A percentile compares a stretch with the other conserved stretches of the same genome.
Evolutionary conservation across 768 basidiomycete species (phyloP).

Genomic region (Suillus cothurnatus): DNA sequence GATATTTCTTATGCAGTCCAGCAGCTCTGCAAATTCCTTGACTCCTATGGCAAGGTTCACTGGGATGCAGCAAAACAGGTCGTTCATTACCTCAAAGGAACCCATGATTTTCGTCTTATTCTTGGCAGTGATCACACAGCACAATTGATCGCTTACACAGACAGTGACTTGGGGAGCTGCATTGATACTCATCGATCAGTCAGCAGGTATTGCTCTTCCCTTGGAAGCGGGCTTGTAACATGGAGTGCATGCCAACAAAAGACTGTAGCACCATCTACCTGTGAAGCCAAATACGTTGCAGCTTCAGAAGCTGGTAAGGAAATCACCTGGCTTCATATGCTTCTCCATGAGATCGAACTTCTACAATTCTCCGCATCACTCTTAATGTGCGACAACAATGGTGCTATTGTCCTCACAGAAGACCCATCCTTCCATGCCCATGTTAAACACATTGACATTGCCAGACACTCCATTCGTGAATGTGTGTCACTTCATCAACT

Average conservation of each 20-base stretch:
- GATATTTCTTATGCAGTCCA: not conserved
- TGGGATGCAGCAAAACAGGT: constrained; percentile 14
- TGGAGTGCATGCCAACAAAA: constrained; percentile 41
- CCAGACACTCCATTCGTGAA: constrained; percentile 38
- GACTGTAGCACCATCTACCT: constrained; percentile 40
- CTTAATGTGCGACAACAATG: constrained; percentile 34
- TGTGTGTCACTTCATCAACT: constrained; percentile 26
- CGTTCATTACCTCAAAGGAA: constrained; percentile 15
- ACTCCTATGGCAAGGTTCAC: not conserved
- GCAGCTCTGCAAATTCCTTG: not conserved
- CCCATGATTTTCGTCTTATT: not conserved
- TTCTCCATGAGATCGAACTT: constrained; percentile 19
- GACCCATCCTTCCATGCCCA: constrained; percentile 39
- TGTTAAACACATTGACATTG: constrained; percentile 47
- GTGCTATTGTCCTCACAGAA: constrained; percentile 34
- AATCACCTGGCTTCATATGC: constrained; percentile 35
- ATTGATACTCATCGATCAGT: not conserved
- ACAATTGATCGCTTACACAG: constrained; percentile 20
- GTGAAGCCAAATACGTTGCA: constrained; percentile 48
- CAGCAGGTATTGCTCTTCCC: constrained; percentile 23
- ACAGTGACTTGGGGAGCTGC: constrained; percentile 32
- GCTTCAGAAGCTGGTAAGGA: constrained; percentile 33
- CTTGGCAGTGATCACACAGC: constrained; percentile 12
- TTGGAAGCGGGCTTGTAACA: constrained; percentile 27
- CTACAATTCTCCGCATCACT: constrained; percentile 19